Evolutionary conservation across 176 grass and related monocot genomes (phyloP).

Genomic region (Eleusine coracana): DNA sequence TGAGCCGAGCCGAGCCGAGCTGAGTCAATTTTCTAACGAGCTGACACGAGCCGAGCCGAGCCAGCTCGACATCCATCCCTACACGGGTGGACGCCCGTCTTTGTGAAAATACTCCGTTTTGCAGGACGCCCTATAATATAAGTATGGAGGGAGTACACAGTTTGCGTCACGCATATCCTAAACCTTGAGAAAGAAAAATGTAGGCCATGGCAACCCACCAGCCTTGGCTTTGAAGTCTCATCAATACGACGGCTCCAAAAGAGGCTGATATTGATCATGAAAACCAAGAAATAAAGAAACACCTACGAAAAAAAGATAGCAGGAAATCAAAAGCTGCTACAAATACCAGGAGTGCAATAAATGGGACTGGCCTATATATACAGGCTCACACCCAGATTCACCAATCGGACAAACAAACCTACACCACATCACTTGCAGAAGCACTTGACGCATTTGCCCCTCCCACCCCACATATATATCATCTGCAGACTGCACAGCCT

Average conservation of each 20-base stretch:
- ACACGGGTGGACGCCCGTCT: too few relatives aligned
- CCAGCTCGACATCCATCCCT: too few relatives aligned
- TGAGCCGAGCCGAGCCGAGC: too few relatives aligned
- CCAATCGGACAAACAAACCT: slow-evolving; percentile 41
- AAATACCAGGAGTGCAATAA: not conserved
- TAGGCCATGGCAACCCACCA: slow-evolving; percentile 37
- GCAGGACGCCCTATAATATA: too few relatives aligned
- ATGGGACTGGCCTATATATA: slow-evolving; percentile 27
- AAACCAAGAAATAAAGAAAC: not conserved
- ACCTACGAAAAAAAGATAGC: not conserved
- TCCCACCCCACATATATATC: not conserved
- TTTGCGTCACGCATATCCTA: slow-evolving; percentile 77
- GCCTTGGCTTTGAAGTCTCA: slow-evolving; percentile 67
- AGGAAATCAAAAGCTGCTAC: slow-evolving; percentile 1
- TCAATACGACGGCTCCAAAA: slow-evolving; percentile 67
- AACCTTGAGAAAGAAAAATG: slow-evolving; percentile 35
- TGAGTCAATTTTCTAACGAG: too few relatives aligned
- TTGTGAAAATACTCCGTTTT: too few relatives aligned
- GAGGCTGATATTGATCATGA: slow-evolving; percentile 25
- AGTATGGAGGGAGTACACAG: not conserved
- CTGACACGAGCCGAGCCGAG: too few relatives aligned
- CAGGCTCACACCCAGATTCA: slow-evolving; percentile 25
- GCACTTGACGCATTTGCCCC: not conserved
- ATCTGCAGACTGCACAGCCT: not conserved
- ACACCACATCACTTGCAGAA: not conserved